Base-by-base conservation (phyloP, 352 stramenopile genomes). In the Phytopythium vexans region DNA sequence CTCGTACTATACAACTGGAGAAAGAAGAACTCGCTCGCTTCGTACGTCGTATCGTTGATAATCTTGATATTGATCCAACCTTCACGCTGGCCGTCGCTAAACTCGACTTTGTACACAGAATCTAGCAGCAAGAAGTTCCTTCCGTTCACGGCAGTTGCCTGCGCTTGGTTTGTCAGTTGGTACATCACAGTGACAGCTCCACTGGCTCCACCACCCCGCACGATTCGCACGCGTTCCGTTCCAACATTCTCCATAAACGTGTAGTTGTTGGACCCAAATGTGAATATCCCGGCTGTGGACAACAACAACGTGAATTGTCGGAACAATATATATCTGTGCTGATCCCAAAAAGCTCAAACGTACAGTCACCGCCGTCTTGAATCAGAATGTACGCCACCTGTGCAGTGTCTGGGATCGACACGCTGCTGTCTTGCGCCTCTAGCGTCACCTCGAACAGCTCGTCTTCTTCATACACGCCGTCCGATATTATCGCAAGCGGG, bases 21-120 rank as follows among this genome's bases (percentile, higher is more conserved):
- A 40, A 73, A 89, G 54, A 88, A 90, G 45, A 77, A 86, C 52
- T 87, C 74, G 16, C 77, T 83, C 8, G 72, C 60, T 40, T 87
- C 75, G 47, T 88, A 90, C 21, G 81, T 60, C 8, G 43, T 38
- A 39, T 87, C 78, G 45, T 88, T 81, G 49, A 88, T 74, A 53
- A 87, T 70, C 1, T 65, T 56, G 35, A 90, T 62, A 7, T 54
- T 56, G 38, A 90, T 75, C 9, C 59, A 68, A 0, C 66, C 74
- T 52, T 74, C 67, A 0, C 68, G 64, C 45, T 90, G 79, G 10
- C 65, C 64, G 21, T 81, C 68, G 2, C 42, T 59, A 51, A 90
- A 88, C 8, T 49, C 68, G n/a, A 87, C 52, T 56, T 69, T 39
- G 37, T 74, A 74, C 14, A 60, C 51, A 1, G 68, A 50, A 44